Conservation (phyloP, 108 stramenopile genomes). For the Licmophora abbreviata region DNA sequence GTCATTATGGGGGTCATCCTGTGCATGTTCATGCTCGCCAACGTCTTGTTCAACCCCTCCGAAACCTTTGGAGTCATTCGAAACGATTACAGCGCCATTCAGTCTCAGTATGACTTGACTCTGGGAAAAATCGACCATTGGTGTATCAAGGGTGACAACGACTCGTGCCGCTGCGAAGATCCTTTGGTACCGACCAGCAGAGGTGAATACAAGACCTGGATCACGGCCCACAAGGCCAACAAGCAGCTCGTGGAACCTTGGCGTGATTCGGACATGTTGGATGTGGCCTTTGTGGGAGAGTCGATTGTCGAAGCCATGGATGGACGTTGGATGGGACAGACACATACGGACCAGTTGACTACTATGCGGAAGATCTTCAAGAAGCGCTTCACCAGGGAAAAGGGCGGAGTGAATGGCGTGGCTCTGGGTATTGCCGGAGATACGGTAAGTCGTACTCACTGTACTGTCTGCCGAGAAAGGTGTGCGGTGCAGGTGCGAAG, state of each 20-base stretch:
- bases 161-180: conserved; percentile 67
- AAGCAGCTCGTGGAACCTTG: conserved; percentile 5
- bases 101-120: conserved; percentile 49
- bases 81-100: conserved; percentile 41
- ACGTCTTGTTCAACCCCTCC: conserved; percentile 40
- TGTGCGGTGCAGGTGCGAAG: neutral
- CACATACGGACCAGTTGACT: conserved; percentile 3
- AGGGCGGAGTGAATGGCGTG: conserved; percentile 20
- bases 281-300: conserved; percentile 78
- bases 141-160: conserved; percentile 60
- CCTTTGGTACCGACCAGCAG: conserved; percentile 42
- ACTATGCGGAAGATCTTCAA: conserved; percentile 12
- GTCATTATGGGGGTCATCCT: conserved; percentile 8
- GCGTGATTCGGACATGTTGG: conserved; percentile 5
- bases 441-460: conserved; percentile 21
- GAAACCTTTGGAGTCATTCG: conserved; percentile 36
- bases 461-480: neutral
- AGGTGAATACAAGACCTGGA: conserved; percentile 48
- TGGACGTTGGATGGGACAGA: conserved; percentile 72
- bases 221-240: conserved; percentile 45
- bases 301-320: conserved; percentile 75
- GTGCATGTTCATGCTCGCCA: conserved; percentile 15
- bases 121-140: conserved; percentile 66
- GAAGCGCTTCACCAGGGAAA: conserved; percentile 14
- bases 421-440: conserved; percentile 69